A percentile compares a stretch with the other conserved stretches of the same genome.
Evolutionary conservation across 768 basidiomycete species (phyloP).

Genomic region (Postia placenta): DNA sequence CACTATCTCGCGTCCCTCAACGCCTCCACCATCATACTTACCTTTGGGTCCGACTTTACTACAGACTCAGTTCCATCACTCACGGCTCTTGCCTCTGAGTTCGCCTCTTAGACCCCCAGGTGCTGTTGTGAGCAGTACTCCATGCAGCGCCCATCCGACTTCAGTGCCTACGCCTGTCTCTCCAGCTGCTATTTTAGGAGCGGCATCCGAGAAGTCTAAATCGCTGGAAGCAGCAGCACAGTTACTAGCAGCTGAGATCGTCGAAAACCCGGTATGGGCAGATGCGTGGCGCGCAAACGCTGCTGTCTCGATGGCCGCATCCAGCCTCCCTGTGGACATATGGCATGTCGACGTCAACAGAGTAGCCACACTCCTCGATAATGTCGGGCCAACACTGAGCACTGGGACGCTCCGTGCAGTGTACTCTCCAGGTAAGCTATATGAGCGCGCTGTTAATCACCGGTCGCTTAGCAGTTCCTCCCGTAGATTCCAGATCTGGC

Average conservation of each 20-base stretch:
- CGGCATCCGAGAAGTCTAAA: constrained; percentile 58
- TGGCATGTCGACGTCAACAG: constrained; percentile 55
- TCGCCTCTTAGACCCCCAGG: constrained; percentile 56
- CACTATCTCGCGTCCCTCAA: constrained; percentile 49
- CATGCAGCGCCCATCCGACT: constrained; percentile 33
- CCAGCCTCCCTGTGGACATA: constrained; percentile 28
- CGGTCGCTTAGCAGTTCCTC: neutral
- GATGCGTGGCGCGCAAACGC: constrained; percentile 51
- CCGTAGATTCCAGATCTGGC: neutral
- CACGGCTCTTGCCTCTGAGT: constrained; percentile 54
- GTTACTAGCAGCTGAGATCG: constrained; percentile 59
- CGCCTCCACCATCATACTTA: constrained; percentile 66
- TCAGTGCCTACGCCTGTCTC: constrained; percentile 84
- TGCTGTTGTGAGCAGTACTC: constrained; percentile 24
- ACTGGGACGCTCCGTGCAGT: constrained; percentile 39
- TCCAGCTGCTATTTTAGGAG: constrained; percentile 64
- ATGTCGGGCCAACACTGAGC: constrained; percentile 31
- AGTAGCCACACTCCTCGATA: constrained; percentile 37
- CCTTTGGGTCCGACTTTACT: constrained; percentile 66
- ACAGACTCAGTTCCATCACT: constrained; percentile 62
- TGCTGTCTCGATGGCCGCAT: constrained; percentile 14
- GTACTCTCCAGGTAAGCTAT: constrained; percentile 25
- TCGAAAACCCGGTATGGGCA: constrained; percentile 69
- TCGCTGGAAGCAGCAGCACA: constrained; percentile 62
- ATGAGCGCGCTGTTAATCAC: neutral